Base-by-base conservation (phyloP, 2,329 filamentous ascomycete species). In the Cordyceps javanica region DNA sequence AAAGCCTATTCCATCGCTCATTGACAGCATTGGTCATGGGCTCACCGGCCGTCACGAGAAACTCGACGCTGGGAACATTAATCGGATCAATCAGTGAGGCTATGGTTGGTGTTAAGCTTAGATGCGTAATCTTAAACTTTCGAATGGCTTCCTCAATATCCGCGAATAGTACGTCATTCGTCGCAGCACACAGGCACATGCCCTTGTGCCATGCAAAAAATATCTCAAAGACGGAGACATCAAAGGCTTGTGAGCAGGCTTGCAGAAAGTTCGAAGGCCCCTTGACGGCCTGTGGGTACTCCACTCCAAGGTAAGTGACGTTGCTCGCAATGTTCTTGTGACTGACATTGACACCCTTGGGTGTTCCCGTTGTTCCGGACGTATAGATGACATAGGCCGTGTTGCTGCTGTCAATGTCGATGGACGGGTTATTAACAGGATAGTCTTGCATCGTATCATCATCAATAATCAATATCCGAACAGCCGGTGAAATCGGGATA, bases 151-250 rank as follows among this genome's bases (percentile, higher is more conserved):
- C 69, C 68, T 91, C 89, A 9, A 95, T 74, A 63, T 95, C 85
- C 39, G 77, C 78, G 64, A 93, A 90, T 0, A 95, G 72, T 2
- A 83, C 80, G 63, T 94, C 88, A 63, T 92, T 91, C 0, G 77
- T 81, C 0, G 85, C 87, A 2, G 88, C 83, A 66, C 89, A 96
- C 13, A 96, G 76, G 60, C 87, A 88, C 76, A 93, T 90, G 4
- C 90, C 90, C 34, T 80, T 79, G 48, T 82, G 81, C 88, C 91
- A 95, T 0, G 90, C 78, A 64, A 90, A 95, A 68, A 96, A 93
- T 14, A 95, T 92, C 66, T 96, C 91, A 67, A 95, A 95, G 0
- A 95, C 88, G 0, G 90, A 95, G 2, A 95, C 86, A 66, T 95
- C 90, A 66, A 95, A 96, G 0, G 87, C 88, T 66, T 91, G 89